Evolutionary conservation across 371 early-diverging fungal species (phyloP).

Genomic region (Zancudomyces culisetae): DNA sequence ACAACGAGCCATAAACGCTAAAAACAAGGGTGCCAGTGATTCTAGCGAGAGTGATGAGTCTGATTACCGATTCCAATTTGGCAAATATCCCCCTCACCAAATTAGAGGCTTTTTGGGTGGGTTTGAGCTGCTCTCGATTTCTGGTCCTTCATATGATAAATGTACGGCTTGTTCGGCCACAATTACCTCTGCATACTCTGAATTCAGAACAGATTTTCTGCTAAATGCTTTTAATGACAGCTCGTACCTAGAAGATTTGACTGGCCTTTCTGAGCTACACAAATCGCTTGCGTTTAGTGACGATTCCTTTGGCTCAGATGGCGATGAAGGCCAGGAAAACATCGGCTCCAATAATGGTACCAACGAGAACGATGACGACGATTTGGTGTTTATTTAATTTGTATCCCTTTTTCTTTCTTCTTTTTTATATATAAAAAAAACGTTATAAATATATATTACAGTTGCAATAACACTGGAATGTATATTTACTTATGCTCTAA

Average conservation of each 20-base stretch:
- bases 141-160: constrained; percentile 65
- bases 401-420: no score
- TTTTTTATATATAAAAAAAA: no score
- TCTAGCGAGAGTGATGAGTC: not conserved
- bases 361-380: no score
- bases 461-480: not conserved
- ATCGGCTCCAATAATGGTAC: no score
- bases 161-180: constrained; percentile 80
- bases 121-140: constrained; percentile 62
- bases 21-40: not conserved
- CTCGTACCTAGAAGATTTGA: constrained; percentile 55
- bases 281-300: no score
- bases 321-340: no score
- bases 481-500: constrained; percentile 9
- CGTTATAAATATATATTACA: no score
- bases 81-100: constrained; percentile 77
- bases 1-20: not conserved
- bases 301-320: no score
- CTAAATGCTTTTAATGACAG: constrained; percentile 47
- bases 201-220: constrained; percentile 46
- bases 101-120: constrained; percentile 76
- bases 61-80: constrained; percentile 38
- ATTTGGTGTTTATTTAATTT: no score
- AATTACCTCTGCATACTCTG: no score
- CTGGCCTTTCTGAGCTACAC: constrained; percentile 57